phyloP scores from a whole-genome alignment of 169 alveolate species.

The Theileria equi region DNA sequence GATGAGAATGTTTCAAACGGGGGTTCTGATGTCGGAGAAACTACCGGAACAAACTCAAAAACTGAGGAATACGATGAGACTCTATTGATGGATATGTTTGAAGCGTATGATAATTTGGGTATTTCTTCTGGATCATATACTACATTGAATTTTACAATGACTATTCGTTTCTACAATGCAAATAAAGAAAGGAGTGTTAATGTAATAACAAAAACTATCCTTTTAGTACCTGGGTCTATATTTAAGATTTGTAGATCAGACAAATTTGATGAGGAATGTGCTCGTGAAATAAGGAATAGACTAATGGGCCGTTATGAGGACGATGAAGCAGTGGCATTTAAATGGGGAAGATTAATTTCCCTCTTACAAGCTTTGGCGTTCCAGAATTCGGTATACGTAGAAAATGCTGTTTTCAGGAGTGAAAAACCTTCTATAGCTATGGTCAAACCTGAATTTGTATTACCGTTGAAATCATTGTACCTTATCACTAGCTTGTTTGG shows the following conservation, averaged over 20 bases:
- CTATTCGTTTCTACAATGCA: constrained; percentile 7
- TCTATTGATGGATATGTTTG: constrained; percentile 26
- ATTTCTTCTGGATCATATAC: neutral
- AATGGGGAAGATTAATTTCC: constrained; percentile 49
- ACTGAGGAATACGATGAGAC: constrained; percentile 38
- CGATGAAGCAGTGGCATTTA: constrained; percentile 29
- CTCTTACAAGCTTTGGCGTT: constrained; percentile 37
- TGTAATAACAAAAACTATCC: constrained; percentile 5
- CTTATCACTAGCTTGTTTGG: constrained; percentile 3
- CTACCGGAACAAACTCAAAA: neutral
- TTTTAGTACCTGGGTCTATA: constrained; percentile 5
- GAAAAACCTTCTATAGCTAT: neutral
- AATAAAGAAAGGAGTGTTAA: neutral
- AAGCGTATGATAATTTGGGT: constrained; percentile 21
- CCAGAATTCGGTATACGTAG: constrained; percentile 26
- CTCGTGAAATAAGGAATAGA: constrained; percentile 14
- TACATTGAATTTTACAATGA: constrained; percentile 8
- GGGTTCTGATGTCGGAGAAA: neutral
- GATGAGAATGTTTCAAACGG: neutral
- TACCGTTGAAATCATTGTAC: constrained; percentile 9
- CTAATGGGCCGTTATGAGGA: constrained; percentile 46
- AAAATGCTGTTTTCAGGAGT: neutral
- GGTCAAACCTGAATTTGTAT: neutral
- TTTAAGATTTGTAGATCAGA: constrained; percentile 22
- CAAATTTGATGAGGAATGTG: constrained; percentile 14